Conservation (phyloP, 1,284 basidiomycete genomes). For the Cutaneotrichosporon sp. region DNA sequence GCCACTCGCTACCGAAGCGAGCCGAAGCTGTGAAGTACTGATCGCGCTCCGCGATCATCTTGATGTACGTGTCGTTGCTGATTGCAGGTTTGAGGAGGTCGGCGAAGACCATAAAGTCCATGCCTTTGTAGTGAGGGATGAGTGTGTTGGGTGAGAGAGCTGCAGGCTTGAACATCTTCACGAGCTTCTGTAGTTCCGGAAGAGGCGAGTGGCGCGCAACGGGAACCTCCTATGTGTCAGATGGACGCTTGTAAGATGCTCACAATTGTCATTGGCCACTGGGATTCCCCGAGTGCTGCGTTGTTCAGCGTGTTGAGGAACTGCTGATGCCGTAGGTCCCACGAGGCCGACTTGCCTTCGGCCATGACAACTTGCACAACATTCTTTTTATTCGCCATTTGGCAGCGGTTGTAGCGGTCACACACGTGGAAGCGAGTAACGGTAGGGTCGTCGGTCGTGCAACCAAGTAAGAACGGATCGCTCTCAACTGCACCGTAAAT, state of each 20-base stretch:
- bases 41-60: conserved; percentile 2
- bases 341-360: conserved; percentile 59
- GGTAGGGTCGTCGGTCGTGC: conserved; percentile 64
- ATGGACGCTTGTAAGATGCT: conserved; percentile 12
- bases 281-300: conserved; percentile 34
- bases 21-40: not conserved
- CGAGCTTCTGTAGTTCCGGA: conserved; percentile 76
- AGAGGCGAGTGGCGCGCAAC: conserved; percentile 79
- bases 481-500: conserved; percentile 61
- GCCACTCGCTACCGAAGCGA: not conserved
- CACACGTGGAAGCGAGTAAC: conserved; percentile 85
- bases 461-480: conserved; percentile 64
- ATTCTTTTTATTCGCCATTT: conserved; percentile 30
- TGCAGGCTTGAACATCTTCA: conserved; percentile 71
- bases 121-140: conserved; percentile 56
- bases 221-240: conserved; percentile 62
- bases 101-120: conserved; percentile 61
- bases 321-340: conserved; percentile 37
- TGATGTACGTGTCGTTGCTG: not conserved
- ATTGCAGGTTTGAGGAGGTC: conserved; percentile 58
- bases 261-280: conserved; percentile 48
- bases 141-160: conserved; percentile 77
- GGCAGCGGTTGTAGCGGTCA: conserved; percentile 74
- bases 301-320: conserved; percentile 28
- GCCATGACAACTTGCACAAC: conserved; percentile 44